Percentiles rank a stretch among this genome's conserved stretches.
These are phyloP conservation scores for Clarireedia monteithiana DNA, from an alignment of 2,329 filamentous ascomycete species.

Conservation along the genomic window DNA sequence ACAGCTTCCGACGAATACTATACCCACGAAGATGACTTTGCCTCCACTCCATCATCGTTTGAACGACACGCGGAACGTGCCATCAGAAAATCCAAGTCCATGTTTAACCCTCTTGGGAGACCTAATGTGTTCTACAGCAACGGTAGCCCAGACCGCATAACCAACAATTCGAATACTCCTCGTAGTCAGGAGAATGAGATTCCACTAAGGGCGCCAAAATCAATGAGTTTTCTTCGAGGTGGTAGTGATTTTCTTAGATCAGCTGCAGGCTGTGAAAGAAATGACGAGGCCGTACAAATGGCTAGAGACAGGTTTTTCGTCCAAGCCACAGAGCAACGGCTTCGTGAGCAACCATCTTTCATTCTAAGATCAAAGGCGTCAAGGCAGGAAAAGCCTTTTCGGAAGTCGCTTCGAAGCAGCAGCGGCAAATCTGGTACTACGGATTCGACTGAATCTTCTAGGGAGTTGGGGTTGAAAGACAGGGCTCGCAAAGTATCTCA, in stretches of 20 bases:
- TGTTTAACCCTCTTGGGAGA: constrained; percentile 34
- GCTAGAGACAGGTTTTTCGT: constrained; percentile 32
- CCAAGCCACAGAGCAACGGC: constrained; percentile 30
- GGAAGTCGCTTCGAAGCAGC: constrained; percentile 43
- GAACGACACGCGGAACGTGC: constrained; percentile 25
- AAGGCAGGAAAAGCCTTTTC: constrained; percentile 31
- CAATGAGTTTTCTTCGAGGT: constrained; percentile 44
- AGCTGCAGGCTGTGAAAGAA: constrained; percentile 19
- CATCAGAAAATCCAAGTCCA: constrained; percentile 48
- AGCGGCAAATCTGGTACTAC: constrained; percentile 31
- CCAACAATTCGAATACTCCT: constrained; percentile 13
- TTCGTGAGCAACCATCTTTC: constrained; percentile 37
- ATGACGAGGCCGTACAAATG: constrained; percentile 32
- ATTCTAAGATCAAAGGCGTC: constrained; percentile 35
- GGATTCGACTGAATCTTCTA: constrained; percentile 16
- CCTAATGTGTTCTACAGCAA: constrained; percentile 25
- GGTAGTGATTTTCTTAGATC: constrained; percentile 24
- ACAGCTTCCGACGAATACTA: constrained; percentile 37
- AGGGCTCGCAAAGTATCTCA: constrained; percentile 56
- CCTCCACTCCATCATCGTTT: constrained; percentile 41
- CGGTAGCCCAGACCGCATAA: constrained; percentile 18
- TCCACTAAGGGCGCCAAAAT: constrained; percentile 41
- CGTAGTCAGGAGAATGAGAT: constrained; percentile 21
- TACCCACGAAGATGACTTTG: constrained; percentile 40
- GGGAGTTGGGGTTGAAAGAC: constrained; percentile 35